Percentiles rank a stretch among this genome's conserved stretches.
These are phyloP conservation scores for Colletotrichum tanaceti DNA, from an alignment of 2,329 filamentous ascomycete genomes.

Conservation along the genomic window DNA sequence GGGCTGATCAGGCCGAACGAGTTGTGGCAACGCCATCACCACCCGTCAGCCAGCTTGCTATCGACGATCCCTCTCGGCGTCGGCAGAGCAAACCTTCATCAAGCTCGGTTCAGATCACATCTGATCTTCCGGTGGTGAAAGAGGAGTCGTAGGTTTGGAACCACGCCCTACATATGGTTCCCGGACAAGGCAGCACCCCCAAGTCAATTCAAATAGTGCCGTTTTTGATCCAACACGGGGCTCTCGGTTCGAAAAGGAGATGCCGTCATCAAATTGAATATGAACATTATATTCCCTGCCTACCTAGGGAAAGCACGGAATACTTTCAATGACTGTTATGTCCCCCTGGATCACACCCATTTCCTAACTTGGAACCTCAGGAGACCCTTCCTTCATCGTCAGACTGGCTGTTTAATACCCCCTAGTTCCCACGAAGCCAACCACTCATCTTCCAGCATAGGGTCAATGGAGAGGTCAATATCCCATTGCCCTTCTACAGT, in stretches of 20 bases:
- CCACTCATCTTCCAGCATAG: conserved; percentile 56
- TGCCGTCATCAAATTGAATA: no score
- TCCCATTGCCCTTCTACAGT: no score
- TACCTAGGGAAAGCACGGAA: no score
- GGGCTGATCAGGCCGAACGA: neutral
- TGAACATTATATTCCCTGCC: no score
- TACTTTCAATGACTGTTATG: no score
- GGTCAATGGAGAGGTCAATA: conserved; percentile 38
- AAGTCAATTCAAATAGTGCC: no score
- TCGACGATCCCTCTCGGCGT: neutral
- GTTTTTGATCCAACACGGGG: no score
- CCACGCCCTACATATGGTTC: neutral
- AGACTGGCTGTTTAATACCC: neutral
- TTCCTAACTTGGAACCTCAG: neutral
- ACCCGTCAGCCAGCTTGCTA: neutral
- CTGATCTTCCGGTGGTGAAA: neutral
- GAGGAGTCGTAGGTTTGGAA: neutral
- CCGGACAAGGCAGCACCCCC: no score
- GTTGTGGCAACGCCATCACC: neutral
- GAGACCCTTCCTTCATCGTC: neutral
- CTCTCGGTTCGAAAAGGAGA: no score
- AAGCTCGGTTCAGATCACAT: neutral
- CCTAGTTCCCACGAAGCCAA: neutral
- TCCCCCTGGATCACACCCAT: no score
- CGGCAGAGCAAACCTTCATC: neutral